Evolutionary conservation across 805 yeast species (phyloP).

Genomic region (Zygosaccharomyces siamensis): DNA sequence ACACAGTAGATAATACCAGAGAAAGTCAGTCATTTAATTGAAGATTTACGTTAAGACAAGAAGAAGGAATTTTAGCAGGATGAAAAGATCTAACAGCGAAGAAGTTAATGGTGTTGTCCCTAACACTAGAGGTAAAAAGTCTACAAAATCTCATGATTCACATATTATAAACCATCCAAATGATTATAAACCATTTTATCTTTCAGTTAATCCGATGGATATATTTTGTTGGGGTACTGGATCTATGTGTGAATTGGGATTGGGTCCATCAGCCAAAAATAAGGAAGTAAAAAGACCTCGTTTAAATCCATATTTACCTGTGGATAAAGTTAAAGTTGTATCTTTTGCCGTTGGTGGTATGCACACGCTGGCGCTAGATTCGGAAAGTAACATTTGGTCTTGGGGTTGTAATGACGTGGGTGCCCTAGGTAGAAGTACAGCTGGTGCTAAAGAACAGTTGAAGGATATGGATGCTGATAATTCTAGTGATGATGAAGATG

Average conservation of each 20-base stretch:
- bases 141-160: conserved; percentile 21
- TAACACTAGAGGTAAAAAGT: conserved; percentile 13
- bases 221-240: conserved; percentile 96
- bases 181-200: conserved; percentile 34
- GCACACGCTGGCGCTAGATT: conserved; percentile 82
- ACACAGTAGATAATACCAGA: not conserved
- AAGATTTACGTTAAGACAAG: not conserved
- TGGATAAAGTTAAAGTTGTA: conserved; percentile 64
- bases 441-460: conserved; percentile 56
- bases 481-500: conserved; percentile 64
- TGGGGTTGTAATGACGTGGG: conserved; percentile 98
- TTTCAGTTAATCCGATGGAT: conserved; percentile 48
- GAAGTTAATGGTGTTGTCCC: conserved; percentile 8
- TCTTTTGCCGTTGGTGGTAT: conserved; percentile 94
- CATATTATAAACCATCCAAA: conserved; percentile 31
- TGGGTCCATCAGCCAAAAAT: conserved; percentile 91
- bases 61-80: conserved; percentile 12
- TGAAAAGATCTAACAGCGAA: conserved; percentile 24
- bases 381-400: conserved; percentile 79
- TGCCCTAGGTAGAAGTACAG: conserved; percentile 84
- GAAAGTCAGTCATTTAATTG: not conserved
- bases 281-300: conserved; percentile 96
- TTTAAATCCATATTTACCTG: conserved; percentile 67
- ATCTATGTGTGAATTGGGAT: conserved; percentile 93
- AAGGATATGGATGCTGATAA: conserved; percentile 61